Conservation (phyloP, 2,329 filamentous ascomycete genomes). For the Aspergillus sp. region DNA sequence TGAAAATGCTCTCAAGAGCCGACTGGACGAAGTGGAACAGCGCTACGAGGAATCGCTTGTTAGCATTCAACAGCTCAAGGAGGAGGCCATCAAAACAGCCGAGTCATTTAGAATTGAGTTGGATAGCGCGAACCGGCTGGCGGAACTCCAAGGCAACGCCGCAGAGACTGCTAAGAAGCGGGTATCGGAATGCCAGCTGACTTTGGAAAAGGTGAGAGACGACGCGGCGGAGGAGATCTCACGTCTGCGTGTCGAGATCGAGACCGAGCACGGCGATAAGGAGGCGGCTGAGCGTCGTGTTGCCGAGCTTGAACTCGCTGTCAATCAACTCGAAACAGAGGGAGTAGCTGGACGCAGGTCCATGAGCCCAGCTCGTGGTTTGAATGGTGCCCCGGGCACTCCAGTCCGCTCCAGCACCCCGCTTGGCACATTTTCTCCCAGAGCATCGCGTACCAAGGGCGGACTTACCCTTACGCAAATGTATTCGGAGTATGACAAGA, state of each 20-base stretch:
- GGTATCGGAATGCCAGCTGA: constrained; percentile 57
- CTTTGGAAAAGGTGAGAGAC: constrained; percentile 60
- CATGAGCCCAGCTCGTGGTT: constrained; percentile 53
- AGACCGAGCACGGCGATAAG: constrained; percentile 60
- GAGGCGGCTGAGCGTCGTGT: constrained; percentile 62
- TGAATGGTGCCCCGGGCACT: constrained; percentile 53
- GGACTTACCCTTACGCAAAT: constrained; percentile 62
- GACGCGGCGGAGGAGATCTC: constrained; percentile 61
- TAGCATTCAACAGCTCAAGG: constrained; percentile 81
- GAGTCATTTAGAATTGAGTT: constrained; percentile 85
- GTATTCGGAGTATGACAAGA: constrained; percentile 61
- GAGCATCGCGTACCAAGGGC: constrained; percentile 53
- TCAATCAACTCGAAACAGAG: constrained; percentile 61
- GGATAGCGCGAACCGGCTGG: constrained; percentile 75
- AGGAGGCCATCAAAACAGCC: constrained; percentile 76
- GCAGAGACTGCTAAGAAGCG: constrained; percentile 61
- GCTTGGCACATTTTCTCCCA: constrained; percentile 52
- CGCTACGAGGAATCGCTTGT: constrained; percentile 82
- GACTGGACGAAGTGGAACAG: constrained; percentile 78
- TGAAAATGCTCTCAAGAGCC: constrained; percentile 75
- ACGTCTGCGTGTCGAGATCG: constrained; percentile 52
- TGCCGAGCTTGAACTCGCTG: constrained; percentile 62
- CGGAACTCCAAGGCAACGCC: constrained; percentile 65
- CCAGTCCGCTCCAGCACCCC: constrained; percentile 53
- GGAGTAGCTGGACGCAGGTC: constrained; percentile 46